Evolutionary conservation across 768 basidiomycete genomes (phyloP), one percentile per base, ranked within the genome.

Genomic region (Tephrocybe rancida): DNA sequence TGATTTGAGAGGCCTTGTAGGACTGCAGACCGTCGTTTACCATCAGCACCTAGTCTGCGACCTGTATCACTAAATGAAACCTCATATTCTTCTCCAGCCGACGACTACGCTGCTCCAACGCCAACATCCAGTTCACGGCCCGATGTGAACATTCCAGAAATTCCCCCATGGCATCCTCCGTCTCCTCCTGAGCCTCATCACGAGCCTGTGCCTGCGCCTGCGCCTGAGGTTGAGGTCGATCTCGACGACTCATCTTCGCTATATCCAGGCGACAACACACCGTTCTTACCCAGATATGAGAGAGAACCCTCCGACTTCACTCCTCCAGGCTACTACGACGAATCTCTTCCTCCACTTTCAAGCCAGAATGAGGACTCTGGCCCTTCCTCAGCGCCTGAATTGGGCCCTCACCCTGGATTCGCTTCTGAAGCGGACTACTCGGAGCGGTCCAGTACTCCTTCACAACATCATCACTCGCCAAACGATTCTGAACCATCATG

Each of bases 181-280:
- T 34, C 46, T 4, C 37, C 5, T 32, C 22, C 37, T 34, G 37
- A 39, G 10, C n/a, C 25, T 10, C 19, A 19, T 39, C 39, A 13
- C 13, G 29, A 5, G 13, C 29, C 29, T 30, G 29, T 14, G 16
- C 35, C 35, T 18, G 35, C 9, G 9, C 39, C 39, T 9, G 35
- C n/a, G 13, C 13, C n/a, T 24, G 44, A 18, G 24, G 8, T 10
- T 6, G 22, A 39, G 10, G 39, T 50, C 9, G 44, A 53, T 38
- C 25, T 42, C 34, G 52, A 56, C 21, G 59, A 60, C 43, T 38
- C 55, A n/a, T 60, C 59, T 19, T 60, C 59, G 35, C 34, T 60
- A 16, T 60, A 60, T 35, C 59, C 59, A 16, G 30, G 35, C 26
- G 51, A 60, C n/a, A 25, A 46, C 19, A 42, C 44, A 9, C 55